phyloP scores from a whole-genome alignment of 495 filamentous ascomycete species.

The Aspergillus biplanus region DNA sequence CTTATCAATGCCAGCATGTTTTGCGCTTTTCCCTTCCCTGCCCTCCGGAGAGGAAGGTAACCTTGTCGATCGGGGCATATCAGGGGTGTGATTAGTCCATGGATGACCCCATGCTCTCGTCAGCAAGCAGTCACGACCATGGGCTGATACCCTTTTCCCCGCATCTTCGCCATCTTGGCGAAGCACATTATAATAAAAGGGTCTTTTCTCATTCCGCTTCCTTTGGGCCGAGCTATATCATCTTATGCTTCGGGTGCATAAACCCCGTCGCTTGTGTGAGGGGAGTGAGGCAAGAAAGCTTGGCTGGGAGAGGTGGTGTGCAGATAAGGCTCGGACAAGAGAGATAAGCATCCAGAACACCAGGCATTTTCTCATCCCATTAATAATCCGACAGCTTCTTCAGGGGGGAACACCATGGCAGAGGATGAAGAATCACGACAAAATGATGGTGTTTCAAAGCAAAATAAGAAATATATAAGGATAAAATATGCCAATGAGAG shows the following conservation, averaged over 20 bases:
- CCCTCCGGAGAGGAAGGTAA: not conserved
- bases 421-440: too few relatives aligned
- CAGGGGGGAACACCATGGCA: too few relatives aligned
- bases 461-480: too few relatives aligned
- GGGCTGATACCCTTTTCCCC: not conserved
- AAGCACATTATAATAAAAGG: too few relatives aligned
- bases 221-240: not conserved
- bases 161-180: not conserved
- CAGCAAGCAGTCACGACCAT: not conserved
- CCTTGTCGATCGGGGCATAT: slow-evolving; percentile 2
- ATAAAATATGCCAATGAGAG: not conserved
- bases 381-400: not conserved
- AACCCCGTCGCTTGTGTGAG: not conserved
- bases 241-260: not conserved
- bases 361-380: not conserved
- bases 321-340: not conserved
- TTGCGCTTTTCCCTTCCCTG: not conserved
- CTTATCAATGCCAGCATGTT: slow-evolving; percentile 2
- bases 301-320: not conserved
- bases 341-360: not conserved
- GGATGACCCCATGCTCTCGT: not conserved
- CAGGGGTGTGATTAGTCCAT: not conserved
- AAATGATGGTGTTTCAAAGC: too few relatives aligned
- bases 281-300: not conserved
- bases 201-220: not conserved